Conservation (phyloP, 164 flowering plant genomes). For the Sedum album region DNA sequence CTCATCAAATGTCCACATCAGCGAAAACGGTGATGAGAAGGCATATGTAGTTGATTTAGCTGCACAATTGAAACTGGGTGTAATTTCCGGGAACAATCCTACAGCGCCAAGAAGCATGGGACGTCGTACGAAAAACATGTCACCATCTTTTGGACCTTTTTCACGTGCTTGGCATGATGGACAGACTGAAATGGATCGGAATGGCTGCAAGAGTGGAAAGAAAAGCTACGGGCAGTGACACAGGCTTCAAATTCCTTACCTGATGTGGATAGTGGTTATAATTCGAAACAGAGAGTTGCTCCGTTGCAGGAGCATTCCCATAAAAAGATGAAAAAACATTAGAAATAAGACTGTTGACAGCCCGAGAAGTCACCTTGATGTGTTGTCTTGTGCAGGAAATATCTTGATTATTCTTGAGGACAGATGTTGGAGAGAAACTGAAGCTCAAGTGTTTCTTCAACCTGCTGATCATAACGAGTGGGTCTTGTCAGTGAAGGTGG, state of each 20-base stretch:
- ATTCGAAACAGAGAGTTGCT: slow-evolving; percentile 42
- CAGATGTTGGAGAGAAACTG: slow-evolving; percentile 86
- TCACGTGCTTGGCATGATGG: slow-evolving; percentile 53
- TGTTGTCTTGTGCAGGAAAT: slow-evolving; percentile 66
- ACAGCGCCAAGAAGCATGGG: slow-evolving; percentile 62
- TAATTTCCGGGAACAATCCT: slow-evolving; percentile 41
- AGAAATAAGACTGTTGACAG: slow-evolving; percentile 41
- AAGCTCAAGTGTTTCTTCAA: slow-evolving; percentile 63
- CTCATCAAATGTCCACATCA: not conserved
- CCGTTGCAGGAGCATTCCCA: slow-evolving; percentile 39
- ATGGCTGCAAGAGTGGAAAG: slow-evolving; percentile 52
- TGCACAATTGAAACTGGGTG: slow-evolving; percentile 34
- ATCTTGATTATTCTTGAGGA: slow-evolving; percentile 59
- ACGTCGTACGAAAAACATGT: slow-evolving; percentile 34
- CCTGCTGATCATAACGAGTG: slow-evolving; percentile 73
- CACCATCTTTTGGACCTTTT: slow-evolving; percentile 34
- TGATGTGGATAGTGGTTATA: slow-evolving; percentile 38
- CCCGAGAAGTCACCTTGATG: slow-evolving; percentile 38
- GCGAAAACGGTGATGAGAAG: not conserved
- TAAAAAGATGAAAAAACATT: slow-evolving; percentile 48
- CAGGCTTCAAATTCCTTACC: slow-evolving; percentile 72
- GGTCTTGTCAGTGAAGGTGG: slow-evolving; percentile 63
- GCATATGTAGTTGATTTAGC: slow-evolving; percentile 14
- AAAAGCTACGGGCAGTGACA: slow-evolving; percentile 53
- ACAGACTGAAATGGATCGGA: slow-evolving; percentile 28